Base-by-base conservation (phyloP, 2,329 filamentous ascomycete species). In the Penicillium psychrosexuale region DNA sequence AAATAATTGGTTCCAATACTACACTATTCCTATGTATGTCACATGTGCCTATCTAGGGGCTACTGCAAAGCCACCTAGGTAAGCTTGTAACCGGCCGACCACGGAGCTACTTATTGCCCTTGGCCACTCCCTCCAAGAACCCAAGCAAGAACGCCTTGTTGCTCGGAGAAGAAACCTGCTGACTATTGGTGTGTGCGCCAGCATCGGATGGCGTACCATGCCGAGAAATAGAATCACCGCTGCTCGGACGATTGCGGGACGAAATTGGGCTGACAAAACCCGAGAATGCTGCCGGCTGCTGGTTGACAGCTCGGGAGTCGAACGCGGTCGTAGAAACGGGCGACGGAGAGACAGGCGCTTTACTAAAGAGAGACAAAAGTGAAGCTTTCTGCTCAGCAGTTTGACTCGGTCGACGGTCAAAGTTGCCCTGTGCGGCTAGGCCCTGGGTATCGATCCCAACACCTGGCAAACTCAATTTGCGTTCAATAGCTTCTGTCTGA, bases 141-240 rank as follows among this genome's bases (percentile, higher is more conserved):
- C 83, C 87, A 48, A 94, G 78, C 67, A 95, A 75, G 65, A 94
- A 94, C 15, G 80, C 86, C 67, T 89, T 87, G 62, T 94, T 86
- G 0, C 84, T 87, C 0, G 88, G 83, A 4, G 86, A 88, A 17
- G 76, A 74, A 39, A 68, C 59, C n/a, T 61, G 68, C 47, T 62
- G 69, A 13, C 53, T 57, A 42, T 85, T 84, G 12, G 82, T 77
- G 31, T 79, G 78, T 58, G 78, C 82, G 17, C 61, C 60, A 15
- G 51, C 51, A n/a, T 63, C 57, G 13, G 62, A 58, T 31, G 55
- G 62, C 7, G 66, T 59, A 12, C 55, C 64, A 46, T 46, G 61
- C 3, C 61, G 60, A 19, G 61, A 63, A 5, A 58, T 51, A 28
- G 63, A 58, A 5, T 57, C 59, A 2, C 53, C 55, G 36, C 56